phyloP scores from a whole-genome alignment of 352 stramenopile species.

The Globisporangium abappressorium region DNA sequence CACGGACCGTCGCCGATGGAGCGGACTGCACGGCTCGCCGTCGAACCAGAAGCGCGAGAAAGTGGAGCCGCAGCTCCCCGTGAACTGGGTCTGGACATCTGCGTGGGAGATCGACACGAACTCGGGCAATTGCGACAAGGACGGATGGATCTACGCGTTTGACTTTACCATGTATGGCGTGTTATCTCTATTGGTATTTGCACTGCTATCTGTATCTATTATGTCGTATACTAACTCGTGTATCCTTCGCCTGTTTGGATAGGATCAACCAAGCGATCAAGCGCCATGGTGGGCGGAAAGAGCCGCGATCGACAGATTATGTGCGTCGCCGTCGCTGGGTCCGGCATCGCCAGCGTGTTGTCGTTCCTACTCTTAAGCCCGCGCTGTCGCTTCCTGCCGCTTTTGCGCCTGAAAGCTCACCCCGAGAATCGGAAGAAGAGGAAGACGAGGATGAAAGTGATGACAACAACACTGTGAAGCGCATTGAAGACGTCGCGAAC shows the following conservation, averaged over 20 bases:
- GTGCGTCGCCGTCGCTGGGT: slow-evolving; percentile 68
- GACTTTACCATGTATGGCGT: slow-evolving; percentile 62
- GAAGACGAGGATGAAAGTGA: slow-evolving; percentile 4
- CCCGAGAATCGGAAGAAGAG: not conserved
- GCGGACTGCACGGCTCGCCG: slow-evolving; percentile 46
- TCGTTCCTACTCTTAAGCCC: not conserved
- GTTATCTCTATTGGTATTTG: not conserved
- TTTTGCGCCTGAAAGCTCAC: not conserved
- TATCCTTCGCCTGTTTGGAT: not conserved
- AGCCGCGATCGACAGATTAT: slow-evolving; percentile 62
- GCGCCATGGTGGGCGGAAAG: slow-evolving; percentile 45
- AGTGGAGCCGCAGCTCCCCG: slow-evolving; percentile 61
- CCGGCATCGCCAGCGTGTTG: slow-evolving; percentile 43
- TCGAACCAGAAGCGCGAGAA: slow-evolving; percentile 56
- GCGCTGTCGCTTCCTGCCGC: not conserved
- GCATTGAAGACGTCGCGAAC: slow-evolving; percentile 6
- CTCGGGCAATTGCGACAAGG: slow-evolving; percentile 48
- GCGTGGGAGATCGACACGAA: slow-evolving; percentile 56
- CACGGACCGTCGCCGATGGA: slow-evolving; percentile 64
- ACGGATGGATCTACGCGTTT: slow-evolving; percentile 78
- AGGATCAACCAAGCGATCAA: slow-evolving; percentile 68
- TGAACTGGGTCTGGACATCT: slow-evolving; percentile 65
- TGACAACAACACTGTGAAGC: slow-evolving; percentile 2
- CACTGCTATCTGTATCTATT: not conserved
- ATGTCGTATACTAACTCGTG: not conserved